Evolutionary conservation across 2,329 filamentous ascomycete genomes (phyloP).

Genomic region (Beauveria pseudobassiana): DNA sequence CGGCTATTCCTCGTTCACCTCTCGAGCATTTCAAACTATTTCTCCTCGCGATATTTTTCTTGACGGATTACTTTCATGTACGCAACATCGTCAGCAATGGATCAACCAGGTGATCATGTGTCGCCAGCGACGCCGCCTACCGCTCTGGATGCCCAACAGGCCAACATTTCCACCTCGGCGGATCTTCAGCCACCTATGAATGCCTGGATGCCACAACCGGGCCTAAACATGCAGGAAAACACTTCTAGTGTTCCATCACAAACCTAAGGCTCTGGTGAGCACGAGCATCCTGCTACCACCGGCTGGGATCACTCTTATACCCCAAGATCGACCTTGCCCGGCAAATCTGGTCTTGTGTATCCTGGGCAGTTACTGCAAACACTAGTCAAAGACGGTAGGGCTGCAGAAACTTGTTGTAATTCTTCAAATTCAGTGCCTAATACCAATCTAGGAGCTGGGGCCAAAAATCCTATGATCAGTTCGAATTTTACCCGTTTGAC

Average conservation of each 20-base stretch:
- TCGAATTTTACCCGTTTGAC: conserved; percentile 49
- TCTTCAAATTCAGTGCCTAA: not conserved
- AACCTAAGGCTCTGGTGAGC: not conserved
- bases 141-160: conserved; percentile 2
- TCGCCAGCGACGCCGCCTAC: not conserved
- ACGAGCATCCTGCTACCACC: not conserved
- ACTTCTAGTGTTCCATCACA: not conserved
- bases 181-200: conserved; percentile 1
- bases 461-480: conserved; percentile 47
- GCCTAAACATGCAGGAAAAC: not conserved
- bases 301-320: conserved; percentile 5
- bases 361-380: conserved; percentile 2
- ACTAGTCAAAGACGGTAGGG: conserved; percentile 7
- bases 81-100: not conserved
- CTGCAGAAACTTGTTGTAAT: not conserved
- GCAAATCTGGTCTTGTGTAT: not conserved
- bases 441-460: conserved; percentile 31
- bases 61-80: not conserved
- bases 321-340: not conserved
- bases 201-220: conserved; percentile 4
- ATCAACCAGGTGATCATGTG: not conserved
- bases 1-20: too few relatives aligned
- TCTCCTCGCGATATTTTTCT: too few relatives aligned
- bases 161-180: conserved; percentile 1
- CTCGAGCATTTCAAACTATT: too few relatives aligned